These are phyloP conservation scores for Pyrrhoderma lamaoense DNA, from an alignment of 1,284 basidiomycete species.

Conservation along the genomic window DNA sequence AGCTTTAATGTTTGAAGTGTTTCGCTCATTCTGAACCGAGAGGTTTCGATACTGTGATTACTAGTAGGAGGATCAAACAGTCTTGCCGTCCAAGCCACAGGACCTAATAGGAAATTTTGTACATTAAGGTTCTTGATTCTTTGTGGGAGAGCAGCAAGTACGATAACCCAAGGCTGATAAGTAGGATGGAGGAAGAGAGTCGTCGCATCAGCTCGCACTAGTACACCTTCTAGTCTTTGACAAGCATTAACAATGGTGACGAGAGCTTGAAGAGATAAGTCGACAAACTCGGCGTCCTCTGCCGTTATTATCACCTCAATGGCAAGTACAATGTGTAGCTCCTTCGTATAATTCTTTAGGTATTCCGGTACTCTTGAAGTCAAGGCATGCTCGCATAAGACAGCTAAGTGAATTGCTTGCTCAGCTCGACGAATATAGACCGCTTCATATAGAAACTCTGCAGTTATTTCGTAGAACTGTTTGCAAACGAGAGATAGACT, in stretches of 20 bases:
- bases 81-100: conserved; percentile 2
- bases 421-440: conserved; percentile 1
- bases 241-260: neutral
- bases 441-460: conserved; percentile 7
- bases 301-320: conserved; percentile 3
- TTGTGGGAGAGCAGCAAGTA: neutral
- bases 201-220: neutral
- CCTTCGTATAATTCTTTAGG: neutral
- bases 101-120: conserved; percentile 6
- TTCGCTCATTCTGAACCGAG: neutral
- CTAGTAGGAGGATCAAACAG: neutral
- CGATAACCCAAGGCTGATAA: conserved; percentile 8
- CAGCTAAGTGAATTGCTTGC: neutral
- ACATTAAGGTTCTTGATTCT: conserved; percentile 2
- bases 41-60: neutral
- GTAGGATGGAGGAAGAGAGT: conserved; percentile 9
- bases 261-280: neutral
- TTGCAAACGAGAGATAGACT: conserved; percentile 3
- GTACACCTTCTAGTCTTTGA: neutral
- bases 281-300: neutral
- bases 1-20: conserved; percentile 2
- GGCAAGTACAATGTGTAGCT: neutral
- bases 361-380: neutral
- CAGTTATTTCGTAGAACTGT: neutral
- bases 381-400: neutral